Conservation (phyloP, 2,329 filamentous ascomycete species). For the Chrysoporthe cubensis region DNA sequence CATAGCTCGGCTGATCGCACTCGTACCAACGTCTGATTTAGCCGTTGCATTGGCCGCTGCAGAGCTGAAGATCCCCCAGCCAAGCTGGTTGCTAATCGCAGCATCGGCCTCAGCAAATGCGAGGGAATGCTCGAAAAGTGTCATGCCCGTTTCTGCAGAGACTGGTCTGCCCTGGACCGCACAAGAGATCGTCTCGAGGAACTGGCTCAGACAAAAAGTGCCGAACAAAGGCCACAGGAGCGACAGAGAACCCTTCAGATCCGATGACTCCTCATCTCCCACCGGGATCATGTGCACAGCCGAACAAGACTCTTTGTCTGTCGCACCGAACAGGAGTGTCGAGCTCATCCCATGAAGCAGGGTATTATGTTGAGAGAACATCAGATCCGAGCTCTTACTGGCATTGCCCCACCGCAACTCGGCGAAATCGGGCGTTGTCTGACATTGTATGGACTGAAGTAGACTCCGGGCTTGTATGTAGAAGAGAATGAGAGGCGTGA, state of each 20-base stretch:
- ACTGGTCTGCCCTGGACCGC: constrained; percentile 82
- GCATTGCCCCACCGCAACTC: constrained; percentile 71
- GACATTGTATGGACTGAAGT: constrained; percentile 87
- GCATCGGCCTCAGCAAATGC: constrained; percentile 96
- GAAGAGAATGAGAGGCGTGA: constrained; percentile 73
- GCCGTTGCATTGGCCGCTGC: constrained; percentile 48
- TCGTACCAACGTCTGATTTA: constrained; percentile 40
- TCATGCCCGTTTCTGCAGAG: constrained; percentile 91
- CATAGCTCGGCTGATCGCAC: constrained; percentile 62
- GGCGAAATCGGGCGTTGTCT: constrained; percentile 77
- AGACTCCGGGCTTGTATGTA: constrained; percentile 69
- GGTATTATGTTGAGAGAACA: constrained; percentile 71
- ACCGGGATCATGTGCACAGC: constrained; percentile 73
- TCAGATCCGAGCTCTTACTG: constrained; percentile 66
- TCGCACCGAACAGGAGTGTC: constrained; percentile 71
- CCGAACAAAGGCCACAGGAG: constrained; percentile 76
- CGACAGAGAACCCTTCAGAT: constrained; percentile 77
- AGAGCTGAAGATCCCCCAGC: constrained; percentile 66
- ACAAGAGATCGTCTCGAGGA: constrained; percentile 85
- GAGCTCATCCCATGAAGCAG: constrained; percentile 76
- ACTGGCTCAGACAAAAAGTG: constrained; percentile 74
- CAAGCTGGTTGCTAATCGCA: constrained; percentile 79
- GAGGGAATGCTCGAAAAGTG: constrained; percentile 91
- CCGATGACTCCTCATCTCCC: constrained; percentile 54
- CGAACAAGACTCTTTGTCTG: constrained; percentile 74